These are phyloP conservation scores for Mycena galericulata DNA, from an alignment of 768 basidiomycete genomes.

Conservation along the genomic window DNA sequence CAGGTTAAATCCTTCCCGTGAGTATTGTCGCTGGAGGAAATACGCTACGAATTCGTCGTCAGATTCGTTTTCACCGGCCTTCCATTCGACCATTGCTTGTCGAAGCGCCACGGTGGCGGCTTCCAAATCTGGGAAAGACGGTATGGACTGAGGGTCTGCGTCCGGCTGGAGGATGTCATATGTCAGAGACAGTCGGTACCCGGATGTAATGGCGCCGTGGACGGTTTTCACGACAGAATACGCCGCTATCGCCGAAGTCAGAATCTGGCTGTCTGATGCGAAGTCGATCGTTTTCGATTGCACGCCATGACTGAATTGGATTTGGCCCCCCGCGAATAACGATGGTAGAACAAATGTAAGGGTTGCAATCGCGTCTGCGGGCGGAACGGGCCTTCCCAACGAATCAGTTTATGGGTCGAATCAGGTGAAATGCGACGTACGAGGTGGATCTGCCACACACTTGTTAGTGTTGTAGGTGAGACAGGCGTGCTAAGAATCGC, in stretches of 20 bases:
- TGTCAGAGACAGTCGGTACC: conserved; percentile 5
- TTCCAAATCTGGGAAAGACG: background rate
- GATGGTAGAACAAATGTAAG: background rate
- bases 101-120: background rate
- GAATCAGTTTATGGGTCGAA: background rate
- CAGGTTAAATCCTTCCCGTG: background rate
- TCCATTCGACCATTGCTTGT: background rate
- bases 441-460: background rate
- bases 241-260: background rate
- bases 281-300: conserved; percentile 6
- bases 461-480: background rate
- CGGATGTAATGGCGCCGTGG: background rate
- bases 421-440: background rate
- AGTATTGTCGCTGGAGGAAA: conserved; percentile 5
- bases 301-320: background rate
- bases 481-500: background rate
- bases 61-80: background rate
- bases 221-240: background rate
- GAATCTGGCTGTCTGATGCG: background rate
- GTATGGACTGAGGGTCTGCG: background rate
- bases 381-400: background rate
- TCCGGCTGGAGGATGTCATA: conserved; percentile 11
- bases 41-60: background rate
- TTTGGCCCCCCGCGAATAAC: background rate
- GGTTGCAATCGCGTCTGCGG: background rate